Conservation (phyloP, 495 filamentous ascomycete genomes). For the Aspergillus conjunctus region DNA sequence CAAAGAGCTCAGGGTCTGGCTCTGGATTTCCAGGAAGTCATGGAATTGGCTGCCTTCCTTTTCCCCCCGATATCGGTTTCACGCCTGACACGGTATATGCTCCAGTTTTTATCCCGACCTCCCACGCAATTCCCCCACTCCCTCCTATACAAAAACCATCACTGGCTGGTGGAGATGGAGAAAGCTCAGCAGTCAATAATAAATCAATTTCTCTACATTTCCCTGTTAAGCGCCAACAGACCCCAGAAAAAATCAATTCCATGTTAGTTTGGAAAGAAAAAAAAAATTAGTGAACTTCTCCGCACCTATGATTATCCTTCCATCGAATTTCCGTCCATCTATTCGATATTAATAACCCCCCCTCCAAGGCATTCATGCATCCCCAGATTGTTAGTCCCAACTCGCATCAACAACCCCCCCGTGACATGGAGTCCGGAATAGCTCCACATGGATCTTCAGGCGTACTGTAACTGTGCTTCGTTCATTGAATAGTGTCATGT, state of each 20-base stretch:
- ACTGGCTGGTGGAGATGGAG: neutral
- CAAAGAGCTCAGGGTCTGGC: neutral
- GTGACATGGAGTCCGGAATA: neutral
- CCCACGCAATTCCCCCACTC: neutral
- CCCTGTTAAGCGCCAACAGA: neutral
- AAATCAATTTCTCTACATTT: neutral
- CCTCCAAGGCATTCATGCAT: constrained; percentile 18
- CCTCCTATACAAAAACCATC: neutral
- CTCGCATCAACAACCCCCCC: neutral
- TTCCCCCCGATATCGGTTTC: constrained; percentile 11
- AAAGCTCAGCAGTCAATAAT: neutral
- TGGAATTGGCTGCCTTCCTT: neutral
- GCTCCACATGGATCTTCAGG: constrained; percentile 2
- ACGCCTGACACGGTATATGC: neutral
- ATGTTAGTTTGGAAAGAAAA: neutral
- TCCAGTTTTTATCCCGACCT: neutral
- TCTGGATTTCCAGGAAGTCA: neutral
- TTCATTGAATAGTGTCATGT: neutral
- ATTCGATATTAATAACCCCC: neutral
- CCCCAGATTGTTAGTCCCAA: constrained; percentile 6
- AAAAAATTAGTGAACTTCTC: neutral
- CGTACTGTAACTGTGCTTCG: neutral
- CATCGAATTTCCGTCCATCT: neutral
- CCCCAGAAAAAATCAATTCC: neutral
- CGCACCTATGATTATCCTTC: constrained; percentile 6